phyloP scores from a whole-genome alignment of 2,329 filamentous ascomycete genomes.

The Fusarium sp. region DNA sequence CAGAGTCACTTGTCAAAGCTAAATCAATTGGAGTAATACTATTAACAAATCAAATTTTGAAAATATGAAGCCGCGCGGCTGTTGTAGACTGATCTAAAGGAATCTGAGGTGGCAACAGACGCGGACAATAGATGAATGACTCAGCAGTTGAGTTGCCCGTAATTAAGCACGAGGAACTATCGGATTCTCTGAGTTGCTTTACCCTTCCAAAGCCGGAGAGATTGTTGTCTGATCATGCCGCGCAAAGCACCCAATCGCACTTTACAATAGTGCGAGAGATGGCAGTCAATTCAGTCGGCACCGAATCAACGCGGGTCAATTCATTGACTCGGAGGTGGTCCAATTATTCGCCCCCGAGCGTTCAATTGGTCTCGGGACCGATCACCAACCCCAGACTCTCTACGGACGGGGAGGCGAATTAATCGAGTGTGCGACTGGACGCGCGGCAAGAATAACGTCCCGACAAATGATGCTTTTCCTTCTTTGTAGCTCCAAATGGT shows the following conservation, averaged over 20 bases:
- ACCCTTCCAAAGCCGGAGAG: conserved; percentile 22
- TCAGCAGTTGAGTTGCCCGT: conserved; percentile 31
- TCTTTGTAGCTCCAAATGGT: conserved; percentile 41
- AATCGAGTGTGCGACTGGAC: conserved; percentile 31
- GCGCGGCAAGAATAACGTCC: conserved; percentile 43
- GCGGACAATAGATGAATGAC: conserved; percentile 25
- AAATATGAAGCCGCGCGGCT: conserved; percentile 42
- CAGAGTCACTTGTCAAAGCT: background rate
- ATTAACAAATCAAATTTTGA: conserved; percentile 25
- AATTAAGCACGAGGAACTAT: background rate
- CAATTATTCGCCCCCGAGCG: conserved; percentile 29
- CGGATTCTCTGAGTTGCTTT: conserved; percentile 12
- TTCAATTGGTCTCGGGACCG: conserved; percentile 45
- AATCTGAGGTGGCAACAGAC: conserved; percentile 39
- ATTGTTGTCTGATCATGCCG: conserved; percentile 15
- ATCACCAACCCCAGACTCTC: conserved; percentile 21
- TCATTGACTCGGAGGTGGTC: conserved; percentile 2
- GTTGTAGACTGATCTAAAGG: conserved; percentile 20
- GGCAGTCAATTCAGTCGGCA: conserved; percentile 11
- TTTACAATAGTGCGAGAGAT: conserved; percentile 18
- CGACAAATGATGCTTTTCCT: conserved; percentile 21
- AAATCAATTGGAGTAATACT: conserved; percentile 5
- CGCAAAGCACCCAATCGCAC: conserved; percentile 10
- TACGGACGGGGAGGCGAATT: conserved; percentile 15
- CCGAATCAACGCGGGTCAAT: conserved; percentile 2